These are phyloP conservation scores for Paraphoma chrysanthemicola DNA, from an alignment of 2,329 filamentous ascomycete species.

Conservation along the genomic window DNA sequence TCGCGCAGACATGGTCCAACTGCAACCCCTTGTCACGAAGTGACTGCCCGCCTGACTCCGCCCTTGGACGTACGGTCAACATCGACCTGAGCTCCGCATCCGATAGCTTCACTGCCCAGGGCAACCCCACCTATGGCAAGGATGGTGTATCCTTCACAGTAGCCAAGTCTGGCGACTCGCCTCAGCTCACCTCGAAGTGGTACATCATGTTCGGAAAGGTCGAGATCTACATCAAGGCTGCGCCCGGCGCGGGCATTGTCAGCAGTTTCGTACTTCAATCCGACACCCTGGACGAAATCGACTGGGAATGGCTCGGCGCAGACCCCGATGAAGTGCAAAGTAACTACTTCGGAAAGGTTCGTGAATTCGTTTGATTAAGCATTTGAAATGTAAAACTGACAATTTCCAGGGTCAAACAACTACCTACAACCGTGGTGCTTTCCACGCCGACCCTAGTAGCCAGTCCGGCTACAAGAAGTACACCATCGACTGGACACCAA, in stretches of 20 bases:
- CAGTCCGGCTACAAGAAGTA: constrained; percentile 85
- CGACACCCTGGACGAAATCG: constrained; percentile 92
- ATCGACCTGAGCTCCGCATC: constrained; percentile 83
- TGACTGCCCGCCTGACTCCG: constrained; percentile 75
- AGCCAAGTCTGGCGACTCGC: constrained; percentile 77
- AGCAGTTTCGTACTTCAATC: constrained; percentile 91
- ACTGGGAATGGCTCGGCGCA: constrained; percentile 93
- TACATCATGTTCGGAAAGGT: constrained; percentile 99
- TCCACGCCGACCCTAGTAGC: constrained; percentile 72
- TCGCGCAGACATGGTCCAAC: constrained; percentile 61
- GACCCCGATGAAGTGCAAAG: constrained; percentile 81
- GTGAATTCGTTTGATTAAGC: no score
- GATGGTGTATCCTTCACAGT: constrained; percentile 86
- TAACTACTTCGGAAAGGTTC: constrained; percentile 96
- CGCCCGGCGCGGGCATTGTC: constrained; percentile 89
- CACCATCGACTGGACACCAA: constrained; percentile 86
- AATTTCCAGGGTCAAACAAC: constrained; percentile 88
- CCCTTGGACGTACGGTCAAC: constrained; percentile 80
- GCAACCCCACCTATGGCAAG: constrained; percentile 73
- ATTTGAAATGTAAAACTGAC: no score
- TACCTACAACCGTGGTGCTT: constrained; percentile 86
- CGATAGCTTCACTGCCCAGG: constrained; percentile 76
- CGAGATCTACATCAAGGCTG: constrained; percentile 83
- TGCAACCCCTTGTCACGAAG: constrained; percentile 64
- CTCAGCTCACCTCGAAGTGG: constrained; percentile 86